phyloP scores from a whole-genome alignment of 2,329 filamentous ascomycete species.

The Penicillium sclerotiorum region DNA sequence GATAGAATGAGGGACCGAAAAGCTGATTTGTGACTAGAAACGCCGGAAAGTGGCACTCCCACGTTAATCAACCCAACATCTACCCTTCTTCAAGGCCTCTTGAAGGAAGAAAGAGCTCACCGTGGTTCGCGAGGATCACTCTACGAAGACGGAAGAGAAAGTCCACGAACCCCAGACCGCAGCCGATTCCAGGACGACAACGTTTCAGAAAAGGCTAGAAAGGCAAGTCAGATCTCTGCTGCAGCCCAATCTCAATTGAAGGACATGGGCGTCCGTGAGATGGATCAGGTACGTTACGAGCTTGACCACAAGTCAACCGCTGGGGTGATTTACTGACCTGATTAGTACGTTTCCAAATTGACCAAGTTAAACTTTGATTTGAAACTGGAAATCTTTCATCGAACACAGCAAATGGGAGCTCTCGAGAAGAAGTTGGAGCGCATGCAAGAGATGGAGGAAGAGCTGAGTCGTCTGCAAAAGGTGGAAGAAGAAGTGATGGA shows the following conservation, averaged over 20 bases:
- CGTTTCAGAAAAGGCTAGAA: slow-evolving; percentile 40
- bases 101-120: slow-evolving; percentile 46
- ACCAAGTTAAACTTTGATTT: slow-evolving; percentile 49
- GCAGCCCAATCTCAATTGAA: slow-evolving; percentile 37
- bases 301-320: background rate
- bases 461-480: slow-evolving; percentile 40
- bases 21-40: slow-evolving; percentile 25
- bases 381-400: slow-evolving; percentile 47
- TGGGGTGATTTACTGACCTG: slow-evolving; percentile 16
- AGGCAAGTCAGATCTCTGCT: slow-evolving; percentile 31
- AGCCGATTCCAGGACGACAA: slow-evolving; percentile 35
- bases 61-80: slow-evolving; percentile 44
- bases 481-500: slow-evolving; percentile 44
- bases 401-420: slow-evolving; percentile 38
- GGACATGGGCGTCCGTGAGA: slow-evolving; percentile 47
- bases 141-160: slow-evolving; percentile 26
- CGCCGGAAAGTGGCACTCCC: slow-evolving; percentile 31
- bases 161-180: slow-evolving; percentile 30
- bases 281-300: slow-evolving; percentile 39
- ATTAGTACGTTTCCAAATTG: slow-evolving; percentile 47
- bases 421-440: slow-evolving; percentile 42
- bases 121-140: slow-evolving; percentile 33
- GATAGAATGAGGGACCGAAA: no score
- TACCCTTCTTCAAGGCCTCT: slow-evolving; percentile 41
- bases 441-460: slow-evolving; percentile 42